These are phyloP conservation scores for Saprolegnia diclina DNA, from an alignment of 352 stramenopile genomes.

Conservation along the genomic window DNA sequence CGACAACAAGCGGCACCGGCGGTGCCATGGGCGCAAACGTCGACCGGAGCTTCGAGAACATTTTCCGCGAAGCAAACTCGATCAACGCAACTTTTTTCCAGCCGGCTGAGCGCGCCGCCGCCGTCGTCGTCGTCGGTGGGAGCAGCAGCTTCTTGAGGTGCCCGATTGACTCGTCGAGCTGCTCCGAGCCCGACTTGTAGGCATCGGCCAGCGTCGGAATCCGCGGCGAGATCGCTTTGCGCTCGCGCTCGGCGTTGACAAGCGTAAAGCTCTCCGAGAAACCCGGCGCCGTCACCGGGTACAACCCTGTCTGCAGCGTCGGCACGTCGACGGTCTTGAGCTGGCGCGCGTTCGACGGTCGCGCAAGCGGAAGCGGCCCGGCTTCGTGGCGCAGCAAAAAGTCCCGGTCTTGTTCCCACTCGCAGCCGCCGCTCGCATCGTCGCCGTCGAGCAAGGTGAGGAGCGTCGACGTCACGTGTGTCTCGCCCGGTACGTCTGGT, in stretches of 20 bases:
- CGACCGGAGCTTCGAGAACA: slow-evolving; percentile 42
- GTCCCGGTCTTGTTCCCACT: slow-evolving; percentile 52
- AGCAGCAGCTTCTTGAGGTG: slow-evolving; percentile 56
- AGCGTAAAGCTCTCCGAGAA: slow-evolving; percentile 38
- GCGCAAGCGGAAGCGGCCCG: slow-evolving; percentile 13
- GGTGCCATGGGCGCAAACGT: slow-evolving; percentile 29
- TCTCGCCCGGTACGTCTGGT: slow-evolving; percentile 45
- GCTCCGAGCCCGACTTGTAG: slow-evolving; percentile 37
- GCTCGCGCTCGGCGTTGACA: neutral
- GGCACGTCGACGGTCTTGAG: slow-evolving; percentile 16
- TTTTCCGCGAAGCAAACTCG: slow-evolving; percentile 39
- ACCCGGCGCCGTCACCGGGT: slow-evolving; percentile 32
- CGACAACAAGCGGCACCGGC: neutral
- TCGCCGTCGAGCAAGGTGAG: slow-evolving; percentile 56
- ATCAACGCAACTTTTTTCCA: slow-evolving; percentile 20
- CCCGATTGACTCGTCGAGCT: slow-evolving; percentile 45
- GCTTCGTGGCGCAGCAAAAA: slow-evolving; percentile 41
- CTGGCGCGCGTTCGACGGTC: slow-evolving; percentile 20
- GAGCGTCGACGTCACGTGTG: slow-evolving; percentile 48
- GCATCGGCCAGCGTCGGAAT: slow-evolving; percentile 15
- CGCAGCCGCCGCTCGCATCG: slow-evolving; percentile 26
- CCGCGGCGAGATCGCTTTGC: neutral
- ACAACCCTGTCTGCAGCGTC: neutral
- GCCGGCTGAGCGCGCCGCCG: slow-evolving; percentile 14
- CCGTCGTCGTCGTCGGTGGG: slow-evolving; percentile 32